Evolutionary conservation across 2,329 filamentous ascomycete genomes (phyloP).

Genomic region (Aspergillus fumigatiaffinis): DNA sequence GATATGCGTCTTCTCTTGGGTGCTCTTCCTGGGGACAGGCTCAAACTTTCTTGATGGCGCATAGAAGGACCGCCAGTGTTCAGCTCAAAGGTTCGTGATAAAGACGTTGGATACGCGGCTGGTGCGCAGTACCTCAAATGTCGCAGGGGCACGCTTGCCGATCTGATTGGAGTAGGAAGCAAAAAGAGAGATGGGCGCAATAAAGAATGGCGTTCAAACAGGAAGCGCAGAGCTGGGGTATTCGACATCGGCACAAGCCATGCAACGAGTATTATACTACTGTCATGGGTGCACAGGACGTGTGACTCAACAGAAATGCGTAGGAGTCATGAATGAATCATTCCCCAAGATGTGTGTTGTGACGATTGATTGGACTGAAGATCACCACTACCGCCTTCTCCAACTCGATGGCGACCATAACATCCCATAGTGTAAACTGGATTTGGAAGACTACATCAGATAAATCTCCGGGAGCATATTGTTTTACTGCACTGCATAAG

Average conservation of each 20-base stretch:
- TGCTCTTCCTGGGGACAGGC: conserved; percentile 19
- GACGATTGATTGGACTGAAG: not conserved
- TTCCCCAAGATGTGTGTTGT: not conserved
- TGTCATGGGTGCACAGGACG: not conserved
- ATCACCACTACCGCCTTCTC: not conserved
- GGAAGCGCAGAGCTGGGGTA: conserved; percentile 10
- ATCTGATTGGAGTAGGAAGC: conserved; percentile 10
- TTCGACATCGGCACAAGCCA: conserved; percentile 20
- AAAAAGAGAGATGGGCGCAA: conserved; percentile 10
- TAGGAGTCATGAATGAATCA: not conserved
- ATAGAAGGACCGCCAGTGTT: conserved; percentile 20
- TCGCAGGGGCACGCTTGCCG: conserved; percentile 6
- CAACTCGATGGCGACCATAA: not conserved
- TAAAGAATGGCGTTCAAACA: conserved; percentile 14
- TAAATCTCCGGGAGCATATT: not conserved
- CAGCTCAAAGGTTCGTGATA: not conserved
- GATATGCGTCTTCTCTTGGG: conserved; percentile 33
- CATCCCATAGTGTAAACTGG: not conserved
- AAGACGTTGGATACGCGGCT: conserved; percentile 6
- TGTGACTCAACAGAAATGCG: not conserved
- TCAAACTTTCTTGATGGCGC: conserved; percentile 18
- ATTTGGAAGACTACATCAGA: not conserved
- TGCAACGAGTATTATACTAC: not conserved
- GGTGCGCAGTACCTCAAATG: conserved; percentile 8
- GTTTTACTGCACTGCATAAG: not conserved